Conservation (phyloP, 2,329 filamentous ascomycete species). For the Rhinocladiella similis region DNA sequence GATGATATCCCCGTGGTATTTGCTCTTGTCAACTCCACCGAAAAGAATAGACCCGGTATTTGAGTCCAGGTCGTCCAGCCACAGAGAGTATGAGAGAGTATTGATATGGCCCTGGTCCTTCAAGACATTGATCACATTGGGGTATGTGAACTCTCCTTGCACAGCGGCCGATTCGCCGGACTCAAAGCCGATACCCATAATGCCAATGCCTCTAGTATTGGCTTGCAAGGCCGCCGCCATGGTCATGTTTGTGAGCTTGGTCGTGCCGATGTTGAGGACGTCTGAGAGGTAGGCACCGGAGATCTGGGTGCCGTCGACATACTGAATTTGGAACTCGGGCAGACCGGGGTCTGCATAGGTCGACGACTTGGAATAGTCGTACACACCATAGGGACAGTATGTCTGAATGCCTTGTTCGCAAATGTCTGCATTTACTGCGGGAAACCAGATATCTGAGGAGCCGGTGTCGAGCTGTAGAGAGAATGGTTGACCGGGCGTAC, state of each 20-base stretch:
- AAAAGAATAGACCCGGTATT: constrained; percentile 73
- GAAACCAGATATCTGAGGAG: constrained; percentile 68
- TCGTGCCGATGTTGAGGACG: constrained; percentile 35
- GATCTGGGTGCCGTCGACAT: constrained; percentile 39
- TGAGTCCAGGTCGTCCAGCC: constrained; percentile 53
- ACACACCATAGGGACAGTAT: constrained; percentile 25
- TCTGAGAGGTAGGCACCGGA: constrained; percentile 41
- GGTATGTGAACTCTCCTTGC: constrained; percentile 42
- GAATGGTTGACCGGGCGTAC: constrained; percentile 60
- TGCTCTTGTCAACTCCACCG: constrained; percentile 75
- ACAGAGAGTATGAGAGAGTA: constrained; percentile 43
- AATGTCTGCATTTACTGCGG: constrained; percentile 25
- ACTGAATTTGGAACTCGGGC: constrained; percentile 38
- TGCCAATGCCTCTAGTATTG: constrained; percentile 30
- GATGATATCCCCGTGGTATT: constrained; percentile 65
- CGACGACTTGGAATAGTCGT: constrained; percentile 29
- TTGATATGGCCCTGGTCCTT: constrained; percentile 55
- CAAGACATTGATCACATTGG: constrained; percentile 66
- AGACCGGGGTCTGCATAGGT: constrained; percentile 20
- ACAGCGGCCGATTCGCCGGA: constrained; percentile 27
- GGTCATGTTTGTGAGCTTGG: constrained; percentile 38
- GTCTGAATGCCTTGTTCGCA: constrained; percentile 21
- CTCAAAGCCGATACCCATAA: constrained; percentile 44
- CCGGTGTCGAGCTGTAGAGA: constrained; percentile 67
- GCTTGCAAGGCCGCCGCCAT: constrained; percentile 36